Evolutionary conservation across 805 yeast species (phyloP).

Genomic region (Blastobotrys terrestris): DNA sequence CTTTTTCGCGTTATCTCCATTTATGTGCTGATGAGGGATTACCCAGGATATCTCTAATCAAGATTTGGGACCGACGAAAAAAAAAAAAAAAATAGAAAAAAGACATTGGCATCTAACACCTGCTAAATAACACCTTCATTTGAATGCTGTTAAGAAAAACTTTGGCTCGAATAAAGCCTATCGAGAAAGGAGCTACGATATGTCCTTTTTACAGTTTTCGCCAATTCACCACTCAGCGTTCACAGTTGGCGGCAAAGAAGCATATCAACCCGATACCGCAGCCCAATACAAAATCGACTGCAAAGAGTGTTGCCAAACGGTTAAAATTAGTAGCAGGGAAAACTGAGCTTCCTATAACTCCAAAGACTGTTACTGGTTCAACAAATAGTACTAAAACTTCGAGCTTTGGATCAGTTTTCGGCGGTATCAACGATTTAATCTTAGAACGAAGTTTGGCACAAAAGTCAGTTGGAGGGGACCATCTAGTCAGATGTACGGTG

Average conservation of each 20-base stretch:
- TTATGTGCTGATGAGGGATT: too few species aligned
- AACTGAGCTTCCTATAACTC: neutral
- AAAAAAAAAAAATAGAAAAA: neutral
- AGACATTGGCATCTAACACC: neutral
- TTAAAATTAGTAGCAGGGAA: neutral
- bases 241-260: neutral
- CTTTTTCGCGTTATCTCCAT: neutral
- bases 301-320: neutral
- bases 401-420: neutral
- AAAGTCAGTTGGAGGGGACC: constrained; percentile 17
- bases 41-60: too few species aligned
- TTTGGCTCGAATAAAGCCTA: neutral
- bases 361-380: neutral
- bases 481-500: constrained; percentile 69
- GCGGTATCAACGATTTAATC: constrained; percentile 14
- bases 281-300: neutral
- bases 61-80: neutral
- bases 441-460: constrained; percentile 19
- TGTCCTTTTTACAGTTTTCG: neutral
- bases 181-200: neutral
- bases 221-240: neutral
- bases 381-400: neutral
- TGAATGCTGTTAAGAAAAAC: neutral
- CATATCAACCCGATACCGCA: neutral
- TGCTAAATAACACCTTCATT: neutral